Percentiles rank a stretch among this genome's conserved stretches.
Evolutionary conservation across 176 grass and related monocot species (phyloP).

Genomic region (Oryza nivara): DNA sequence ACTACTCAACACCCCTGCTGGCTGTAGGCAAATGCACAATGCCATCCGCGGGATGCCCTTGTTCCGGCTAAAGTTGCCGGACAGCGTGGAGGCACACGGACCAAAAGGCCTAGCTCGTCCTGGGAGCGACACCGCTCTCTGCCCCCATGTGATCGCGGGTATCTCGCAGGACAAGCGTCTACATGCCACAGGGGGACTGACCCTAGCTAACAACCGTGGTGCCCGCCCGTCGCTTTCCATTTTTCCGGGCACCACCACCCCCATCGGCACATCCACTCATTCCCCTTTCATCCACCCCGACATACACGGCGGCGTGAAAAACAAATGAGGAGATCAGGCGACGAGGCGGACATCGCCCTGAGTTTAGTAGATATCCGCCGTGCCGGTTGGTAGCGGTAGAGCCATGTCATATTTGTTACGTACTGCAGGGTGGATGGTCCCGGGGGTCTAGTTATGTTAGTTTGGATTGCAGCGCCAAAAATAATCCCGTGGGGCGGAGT

Average conservation of each 20-base stretch:
- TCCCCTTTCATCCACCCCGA: background rate
- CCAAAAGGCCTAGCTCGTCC: background rate
- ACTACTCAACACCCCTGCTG: background rate
- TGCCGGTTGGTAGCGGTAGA: background rate
- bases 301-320: background rate
- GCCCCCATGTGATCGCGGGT: conserved; percentile 43
- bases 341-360: background rate
- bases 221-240: background rate
- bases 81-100: conserved; percentile 24
- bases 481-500: too few relatives aligned
- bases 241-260: conserved; percentile 29
- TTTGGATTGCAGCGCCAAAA: background rate
- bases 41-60: background rate
- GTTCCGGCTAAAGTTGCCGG: conserved; percentile 3
- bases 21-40: background rate
- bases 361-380: background rate
- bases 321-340: background rate
- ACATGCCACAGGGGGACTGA: conserved; percentile 12
- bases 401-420: background rate
- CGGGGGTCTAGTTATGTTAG: background rate
- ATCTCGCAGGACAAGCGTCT: conserved; percentile 28
- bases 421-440: background rate
- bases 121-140: background rate
- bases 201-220: conserved; percentile 27
- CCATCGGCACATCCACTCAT: background rate